Base-by-base conservation (phyloP, 2,329 filamentous ascomycete species). In the Metarhizium sp. region DNA sequence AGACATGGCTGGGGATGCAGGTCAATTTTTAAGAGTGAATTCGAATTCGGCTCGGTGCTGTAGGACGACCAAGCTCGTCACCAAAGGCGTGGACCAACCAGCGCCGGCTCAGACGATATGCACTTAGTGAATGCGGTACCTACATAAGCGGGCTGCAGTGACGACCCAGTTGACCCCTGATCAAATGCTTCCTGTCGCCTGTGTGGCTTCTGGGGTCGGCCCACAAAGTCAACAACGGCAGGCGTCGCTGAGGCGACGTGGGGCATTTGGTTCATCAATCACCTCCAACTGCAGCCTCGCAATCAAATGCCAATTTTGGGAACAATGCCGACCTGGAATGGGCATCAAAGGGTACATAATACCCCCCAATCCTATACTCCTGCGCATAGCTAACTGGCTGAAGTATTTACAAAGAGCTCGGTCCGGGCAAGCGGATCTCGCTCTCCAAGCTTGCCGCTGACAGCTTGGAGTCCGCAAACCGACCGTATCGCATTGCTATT, bases 341-440 rank as follows among this genome's bases (percentile, higher is more conserved):
- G 82, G 83, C n/a, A 86, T 86, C 67, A 84, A 82, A 73, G 82
- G 82, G 81, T 84, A 68, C 54, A 67, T 60, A 14, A 6, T 7
- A n/a, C 45, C 25, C 45, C 20, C 6, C 16, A 2, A 14, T 47
- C 7, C n/a, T 8, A 32, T 1, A 14, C 1, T 1, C 10, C 5
- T 8, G 14, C 5, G 6, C 0, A n/a, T 14, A 38, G 4, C 14
- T 10, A n/a, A 51, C 55, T 63, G 46, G 63, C 51, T 25, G 25
- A 55, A 96, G 92, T 16, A 89, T 99, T 54, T 94, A 96, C 72
- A 87, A 87, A 65, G 90, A 96, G 69, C 88, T 99, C 62, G 92
- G 92, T 45, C 75, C 85, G 8, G 90, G 91, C 54, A 79, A 87
- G 65, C 82, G 92, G 57, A 78, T 95, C 54, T 87, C 94, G 18